These are phyloP conservation scores for Aspergillus novoparasiticus DNA, from an alignment of 2,329 filamentous ascomycete genomes.

Conservation along the genomic window DNA sequence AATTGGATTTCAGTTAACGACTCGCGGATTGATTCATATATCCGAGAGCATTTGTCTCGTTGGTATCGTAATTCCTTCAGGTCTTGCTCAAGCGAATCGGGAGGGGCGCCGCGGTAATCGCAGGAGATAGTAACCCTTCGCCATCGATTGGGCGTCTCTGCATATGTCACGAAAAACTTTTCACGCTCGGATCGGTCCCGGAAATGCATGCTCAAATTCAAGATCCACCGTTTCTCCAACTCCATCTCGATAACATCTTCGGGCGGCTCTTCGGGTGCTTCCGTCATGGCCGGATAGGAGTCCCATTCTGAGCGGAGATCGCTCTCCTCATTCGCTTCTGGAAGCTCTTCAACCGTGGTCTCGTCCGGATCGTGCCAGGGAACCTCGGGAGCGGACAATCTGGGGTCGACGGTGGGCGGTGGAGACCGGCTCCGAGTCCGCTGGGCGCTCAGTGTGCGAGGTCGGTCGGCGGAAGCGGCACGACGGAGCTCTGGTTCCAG, in stretches of 20 bases:
- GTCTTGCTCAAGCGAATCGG: conserved; percentile 83
- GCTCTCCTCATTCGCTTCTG: conserved; percentile 32
- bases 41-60: conserved; percentile 86
- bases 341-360: conserved; percentile 36
- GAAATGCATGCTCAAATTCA: conserved; percentile 98
- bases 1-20: conserved; percentile 93
- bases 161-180: conserved; percentile 97
- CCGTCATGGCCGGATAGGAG: conserved; percentile 27
- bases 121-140: conserved; percentile 88
- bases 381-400: conserved; percentile 46
- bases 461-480: conserved; percentile 63
- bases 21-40: conserved; percentile 92
- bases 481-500: conserved; percentile 66
- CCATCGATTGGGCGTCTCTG: conserved; percentile 77
- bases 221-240: conserved; percentile 85
- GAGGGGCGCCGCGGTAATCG: conserved; percentile 81
- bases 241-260: conserved; percentile 68
- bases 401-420: conserved; percentile 39
- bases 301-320: conserved; percentile 32
- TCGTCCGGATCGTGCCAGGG: conserved; percentile 36
- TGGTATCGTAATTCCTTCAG: conserved; percentile 77
- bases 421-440: conserved; percentile 49
- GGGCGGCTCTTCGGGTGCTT: conserved; percentile 28
- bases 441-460: conserved; percentile 44
- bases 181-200: conserved; percentile 88